Conservation (phyloP, 345 rosid genomes). For the Salix arbutifolia region DNA sequence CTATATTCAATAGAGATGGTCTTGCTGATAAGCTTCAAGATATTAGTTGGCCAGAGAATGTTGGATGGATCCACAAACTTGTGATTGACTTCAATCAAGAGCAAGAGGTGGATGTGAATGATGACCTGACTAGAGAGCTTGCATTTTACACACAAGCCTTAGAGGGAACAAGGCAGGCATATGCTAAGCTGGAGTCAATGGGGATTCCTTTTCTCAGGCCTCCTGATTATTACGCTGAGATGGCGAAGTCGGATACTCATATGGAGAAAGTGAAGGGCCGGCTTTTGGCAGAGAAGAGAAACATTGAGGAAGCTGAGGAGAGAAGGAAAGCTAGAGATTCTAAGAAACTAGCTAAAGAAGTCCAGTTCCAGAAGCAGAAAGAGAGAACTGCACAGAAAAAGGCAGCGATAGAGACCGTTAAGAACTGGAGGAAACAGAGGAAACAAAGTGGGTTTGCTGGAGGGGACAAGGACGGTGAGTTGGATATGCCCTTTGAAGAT, state of each 20-base stretch:
- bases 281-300: constrained; percentile 63
- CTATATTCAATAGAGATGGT: constrained; percentile 61
- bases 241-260: constrained; percentile 74
- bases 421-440: constrained; percentile 88
- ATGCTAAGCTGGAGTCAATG: constrained; percentile 50
- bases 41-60: constrained; percentile 69
- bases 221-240: constrained; percentile 75
- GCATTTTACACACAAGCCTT: constrained; percentile 75
- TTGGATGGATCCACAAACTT: constrained; percentile 67
- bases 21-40: constrained; percentile 74
- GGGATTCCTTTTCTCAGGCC: constrained; percentile 77
- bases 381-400: constrained; percentile 71
- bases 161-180: constrained; percentile 68
- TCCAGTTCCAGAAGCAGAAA: constrained; percentile 78
- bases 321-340: constrained; percentile 82
- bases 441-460: constrained; percentile 69
- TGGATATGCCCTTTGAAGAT: constrained; percentile 58
- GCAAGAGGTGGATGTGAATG: constrained; percentile 81
- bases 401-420: constrained; percentile 65
- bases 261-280: constrained; percentile 82
- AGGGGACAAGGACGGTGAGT: constrained; percentile 44
- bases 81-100: constrained; percentile 54
- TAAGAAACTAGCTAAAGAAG: constrained; percentile 70
- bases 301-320: constrained; percentile 78
- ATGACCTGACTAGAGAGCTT: constrained; percentile 69